phyloP scores from a whole-genome alignment of 148 eudicot genomes.

The Persicaria maculosa region DNA sequence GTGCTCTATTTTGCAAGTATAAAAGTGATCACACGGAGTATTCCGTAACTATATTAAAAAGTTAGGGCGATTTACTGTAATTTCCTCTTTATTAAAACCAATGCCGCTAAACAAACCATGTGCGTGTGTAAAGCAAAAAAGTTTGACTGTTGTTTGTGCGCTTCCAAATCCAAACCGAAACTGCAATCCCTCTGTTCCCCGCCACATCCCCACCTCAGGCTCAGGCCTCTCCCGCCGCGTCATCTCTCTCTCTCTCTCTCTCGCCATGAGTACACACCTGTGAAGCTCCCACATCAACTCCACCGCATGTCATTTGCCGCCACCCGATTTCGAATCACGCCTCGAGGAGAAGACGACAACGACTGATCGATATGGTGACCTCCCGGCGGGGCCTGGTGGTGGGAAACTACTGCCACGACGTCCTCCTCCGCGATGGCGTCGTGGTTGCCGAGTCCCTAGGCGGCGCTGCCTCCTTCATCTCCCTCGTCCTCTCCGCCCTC shows the following conservation, averaged over 20 bases:
- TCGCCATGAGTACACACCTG: neutral
- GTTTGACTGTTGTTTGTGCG: no score
- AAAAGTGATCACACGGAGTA: no score
- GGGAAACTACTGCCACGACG: conserved; percentile 88
- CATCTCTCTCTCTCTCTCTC: neutral
- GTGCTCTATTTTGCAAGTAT: no score
- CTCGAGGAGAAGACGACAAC: neutral
- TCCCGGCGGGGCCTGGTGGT: conserved; percentile 42
- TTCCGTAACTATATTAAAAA: no score
- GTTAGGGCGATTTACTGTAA: no score
- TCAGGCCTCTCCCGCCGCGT: conserved; percentile 5
- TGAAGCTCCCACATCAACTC: neutral
- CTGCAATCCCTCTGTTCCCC: neutral
- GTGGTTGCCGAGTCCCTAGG: conserved; percentile 68
- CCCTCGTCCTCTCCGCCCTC: conserved; percentile 36
- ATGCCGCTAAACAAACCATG: no score
- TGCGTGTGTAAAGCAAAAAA: no score
- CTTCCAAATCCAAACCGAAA: neutral
- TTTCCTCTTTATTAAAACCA: no score
- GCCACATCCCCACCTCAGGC: conserved; percentile 4
- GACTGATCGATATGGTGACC: neutral
- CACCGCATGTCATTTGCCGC: neutral
- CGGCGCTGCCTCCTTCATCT: conserved; percentile 92
- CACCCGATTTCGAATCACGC: neutral
- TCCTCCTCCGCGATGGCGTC: conserved; percentile 48